Conservation (phyloP, 202 grass and related monocot genomes). For the Eragrostis tef region DNA sequence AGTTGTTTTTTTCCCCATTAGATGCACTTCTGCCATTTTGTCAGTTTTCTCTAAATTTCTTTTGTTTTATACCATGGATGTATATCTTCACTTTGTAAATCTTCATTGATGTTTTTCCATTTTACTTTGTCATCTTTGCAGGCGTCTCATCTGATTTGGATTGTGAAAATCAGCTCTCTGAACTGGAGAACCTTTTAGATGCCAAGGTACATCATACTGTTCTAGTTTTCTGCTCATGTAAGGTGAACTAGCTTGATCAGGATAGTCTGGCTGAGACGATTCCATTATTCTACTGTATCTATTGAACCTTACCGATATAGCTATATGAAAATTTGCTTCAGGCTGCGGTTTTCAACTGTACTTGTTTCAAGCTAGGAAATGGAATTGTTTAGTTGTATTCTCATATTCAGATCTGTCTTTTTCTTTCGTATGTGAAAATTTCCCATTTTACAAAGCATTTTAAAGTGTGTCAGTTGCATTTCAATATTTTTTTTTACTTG, state of each 20-base stretch:
- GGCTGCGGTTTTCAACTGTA: constrained; percentile 30
- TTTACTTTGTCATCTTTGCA: constrained; percentile 47
- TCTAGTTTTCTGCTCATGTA: constrained; percentile 20
- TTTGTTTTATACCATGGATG: constrained; percentile 12
- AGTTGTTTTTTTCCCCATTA: not conserved
- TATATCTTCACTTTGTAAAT: constrained; percentile 25
- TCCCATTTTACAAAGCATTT: constrained; percentile 13
- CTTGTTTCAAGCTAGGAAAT: constrained; percentile 13
- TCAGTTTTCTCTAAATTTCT: constrained; percentile 9
- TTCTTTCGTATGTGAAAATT: constrained; percentile 21
- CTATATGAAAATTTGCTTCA: constrained; percentile 7
- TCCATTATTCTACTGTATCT: constrained; percentile 13
- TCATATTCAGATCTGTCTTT: constrained; percentile 9
- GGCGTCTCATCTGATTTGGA: constrained; percentile 67
- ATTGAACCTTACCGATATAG: constrained; percentile 32
- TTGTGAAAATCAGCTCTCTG: constrained; percentile 75
- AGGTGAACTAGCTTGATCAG: constrained; percentile 37
- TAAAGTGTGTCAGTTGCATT: not conserved
- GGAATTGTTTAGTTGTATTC: not conserved
- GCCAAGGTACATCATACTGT: constrained; percentile 64
- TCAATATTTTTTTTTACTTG: constrained; percentile 26
- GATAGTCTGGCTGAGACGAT: not conserved
- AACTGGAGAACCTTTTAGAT: constrained; percentile 80
- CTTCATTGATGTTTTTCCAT: constrained; percentile 26
- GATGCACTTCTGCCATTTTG: not conserved